Evolutionary conservation across 31 red algal genomes (phyloP).

Genomic region (Asparagopsis taxiformis): DNA sequence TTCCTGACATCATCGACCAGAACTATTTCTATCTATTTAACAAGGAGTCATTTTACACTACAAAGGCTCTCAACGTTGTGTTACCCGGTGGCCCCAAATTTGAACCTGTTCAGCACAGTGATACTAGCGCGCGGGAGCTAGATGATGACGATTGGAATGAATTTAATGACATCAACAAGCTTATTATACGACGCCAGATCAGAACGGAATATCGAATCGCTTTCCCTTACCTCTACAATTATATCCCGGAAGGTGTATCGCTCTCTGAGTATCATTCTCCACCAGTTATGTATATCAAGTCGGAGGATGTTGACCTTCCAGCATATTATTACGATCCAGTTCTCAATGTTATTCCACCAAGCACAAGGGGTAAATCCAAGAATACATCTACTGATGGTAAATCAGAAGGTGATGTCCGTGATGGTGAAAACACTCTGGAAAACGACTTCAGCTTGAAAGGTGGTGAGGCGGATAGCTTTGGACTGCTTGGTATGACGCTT

Average conservation of each 20-base stretch:
- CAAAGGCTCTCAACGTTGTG: conserved; percentile 88
- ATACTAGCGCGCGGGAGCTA: conserved; percentile 28
- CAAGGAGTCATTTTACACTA: conserved; percentile 85
- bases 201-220: conserved; percentile 94
- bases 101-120: no score
- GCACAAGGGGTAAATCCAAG: conserved; percentile 1
- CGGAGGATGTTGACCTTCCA: conserved; percentile 84
- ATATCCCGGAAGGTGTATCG: conserved; percentile 69
- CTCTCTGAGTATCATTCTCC: conserved; percentile 77
- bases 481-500: no score
- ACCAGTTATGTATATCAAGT: conserved; percentile 61
- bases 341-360: conserved; percentile 73
- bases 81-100: conserved; percentile 94
- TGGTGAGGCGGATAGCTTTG: no score
- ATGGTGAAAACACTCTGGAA: no score
- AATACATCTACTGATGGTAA: no score
- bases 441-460: no score
- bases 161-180: conserved; percentile 96
- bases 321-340: conserved; percentile 89
- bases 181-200: conserved; percentile 89
- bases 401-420: no score
- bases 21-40: conserved; percentile 91
- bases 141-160: conserved; percentile 98
- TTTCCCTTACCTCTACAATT: conserved; percentile 90
- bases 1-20: conserved; percentile 75